Conservation (phyloP, 1,284 basidiomycete species). For the Fomitiporia mediterranea region DNA sequence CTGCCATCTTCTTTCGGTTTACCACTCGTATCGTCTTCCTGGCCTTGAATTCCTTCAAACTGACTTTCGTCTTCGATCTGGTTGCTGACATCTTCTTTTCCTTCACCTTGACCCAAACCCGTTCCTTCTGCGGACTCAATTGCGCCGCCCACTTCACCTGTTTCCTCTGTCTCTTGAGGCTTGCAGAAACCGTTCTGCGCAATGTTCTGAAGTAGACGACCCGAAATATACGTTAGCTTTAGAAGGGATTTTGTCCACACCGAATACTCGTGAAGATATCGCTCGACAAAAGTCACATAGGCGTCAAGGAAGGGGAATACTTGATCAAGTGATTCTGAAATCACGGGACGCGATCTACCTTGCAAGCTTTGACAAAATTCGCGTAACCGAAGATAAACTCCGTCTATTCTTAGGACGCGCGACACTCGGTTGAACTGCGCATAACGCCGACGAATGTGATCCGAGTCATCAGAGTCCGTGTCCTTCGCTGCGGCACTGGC, state of each 20-base stretch:
- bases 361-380: constrained; percentile 5
- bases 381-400: constrained; percentile 32
- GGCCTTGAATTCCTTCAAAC: constrained; percentile 83
- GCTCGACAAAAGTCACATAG: constrained; percentile 50
- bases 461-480: not conserved
- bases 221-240: constrained; percentile 81
- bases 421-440: not conserved
- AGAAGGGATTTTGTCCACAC: constrained; percentile 77
- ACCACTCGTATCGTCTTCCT: constrained; percentile 62
- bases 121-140: constrained; percentile 66
- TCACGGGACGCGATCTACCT: not conserved
- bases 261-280: constrained; percentile 50
- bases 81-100: constrained; percentile 83
- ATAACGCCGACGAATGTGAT: constrained; percentile 3
- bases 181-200: constrained; percentile 91
- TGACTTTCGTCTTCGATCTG: constrained; percentile 95
- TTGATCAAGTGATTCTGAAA: constrained; percentile 31
- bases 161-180: constrained; percentile 63
- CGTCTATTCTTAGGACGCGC: constrained; percentile 27
- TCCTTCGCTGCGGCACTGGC: not conserved
- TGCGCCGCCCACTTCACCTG: constrained; percentile 45
- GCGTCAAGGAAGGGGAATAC: constrained; percentile 63
- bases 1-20: constrained; percentile 65
- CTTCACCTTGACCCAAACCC: constrained; percentile 83
- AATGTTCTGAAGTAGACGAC: constrained; percentile 69